Percentiles rank a stretch among this genome's conserved stretches.
phyloP scores from a whole-genome alignment of 2,329 filamentous ascomycete species.

The Colletotrichum truncatum region DNA sequence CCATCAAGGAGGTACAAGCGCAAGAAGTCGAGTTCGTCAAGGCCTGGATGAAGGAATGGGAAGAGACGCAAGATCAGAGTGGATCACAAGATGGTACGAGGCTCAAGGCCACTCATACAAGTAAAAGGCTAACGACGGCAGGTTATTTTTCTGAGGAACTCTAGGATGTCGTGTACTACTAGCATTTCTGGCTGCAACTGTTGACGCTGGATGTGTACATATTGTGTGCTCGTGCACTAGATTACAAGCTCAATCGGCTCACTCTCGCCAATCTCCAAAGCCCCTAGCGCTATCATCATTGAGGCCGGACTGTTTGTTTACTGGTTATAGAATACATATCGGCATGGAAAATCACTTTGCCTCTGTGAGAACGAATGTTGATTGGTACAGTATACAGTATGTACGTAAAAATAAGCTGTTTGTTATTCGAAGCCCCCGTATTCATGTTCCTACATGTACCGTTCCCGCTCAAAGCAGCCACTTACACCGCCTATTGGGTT shows the following conservation, averaged over 20 bases:
- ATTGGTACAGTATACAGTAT: too few relatives aligned
- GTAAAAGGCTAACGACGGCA: background rate
- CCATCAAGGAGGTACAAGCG: constrained; percentile 67
- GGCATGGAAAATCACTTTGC: too few relatives aligned
- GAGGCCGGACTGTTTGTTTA: too few relatives aligned
- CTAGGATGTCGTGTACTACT: background rate
- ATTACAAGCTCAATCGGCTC: too few relatives aligned
- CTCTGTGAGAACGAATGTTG: too few relatives aligned
- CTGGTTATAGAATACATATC: too few relatives aligned
- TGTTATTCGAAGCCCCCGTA: too few relatives aligned
- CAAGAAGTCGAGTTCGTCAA: constrained; percentile 69
- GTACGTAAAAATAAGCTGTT: too few relatives aligned
- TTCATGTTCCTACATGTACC: too few relatives aligned
- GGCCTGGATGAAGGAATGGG: constrained; percentile 73
- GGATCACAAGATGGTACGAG: background rate
- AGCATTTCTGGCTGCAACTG: background rate
- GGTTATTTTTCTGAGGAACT: background rate
- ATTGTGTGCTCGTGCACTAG: background rate
- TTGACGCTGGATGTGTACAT: background rate
- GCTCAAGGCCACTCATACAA: background rate
- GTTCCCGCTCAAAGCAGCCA: too few relatives aligned
- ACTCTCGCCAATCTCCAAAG: too few relatives aligned
- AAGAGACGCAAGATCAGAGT: constrained; percentile 25
- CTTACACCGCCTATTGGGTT: constrained; percentile 17
- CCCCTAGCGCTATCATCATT: too few relatives aligned